Percentiles rank a stretch among this genome's conserved stretches.
Evolutionary conservation across 495 filamentous ascomycete species (phyloP).

Genomic region (Penicillium bovifimosum): DNA sequence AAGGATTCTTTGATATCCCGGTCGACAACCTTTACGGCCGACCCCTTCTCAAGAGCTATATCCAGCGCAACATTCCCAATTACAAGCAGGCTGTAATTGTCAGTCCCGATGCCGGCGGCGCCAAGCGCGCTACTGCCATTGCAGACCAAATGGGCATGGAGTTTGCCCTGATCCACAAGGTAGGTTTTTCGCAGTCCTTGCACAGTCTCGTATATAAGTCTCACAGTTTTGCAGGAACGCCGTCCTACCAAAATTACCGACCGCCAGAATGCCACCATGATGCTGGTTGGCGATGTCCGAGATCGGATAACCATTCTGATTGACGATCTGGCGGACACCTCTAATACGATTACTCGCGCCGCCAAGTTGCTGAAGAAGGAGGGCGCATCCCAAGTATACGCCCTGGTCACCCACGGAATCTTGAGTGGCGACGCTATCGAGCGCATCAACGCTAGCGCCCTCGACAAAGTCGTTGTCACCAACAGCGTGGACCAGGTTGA

Average conservation of each 20-base stretch:
- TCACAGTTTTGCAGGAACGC: slow-evolving; percentile 61
- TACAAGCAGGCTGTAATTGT: slow-evolving; percentile 87
- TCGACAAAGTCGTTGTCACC: slow-evolving; percentile 90
- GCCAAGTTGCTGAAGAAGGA: slow-evolving; percentile 96
- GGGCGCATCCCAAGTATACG: slow-evolving; percentile 81
- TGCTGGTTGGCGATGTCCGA: slow-evolving; percentile 87
- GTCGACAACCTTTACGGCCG: slow-evolving; percentile 95
- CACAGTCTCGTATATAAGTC: background rate
- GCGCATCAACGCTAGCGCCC: slow-evolving; percentile 80
- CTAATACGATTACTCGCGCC: slow-evolving; percentile 91
- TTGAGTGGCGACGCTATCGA: slow-evolving; percentile 92
- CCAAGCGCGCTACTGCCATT: slow-evolving; percentile 94
- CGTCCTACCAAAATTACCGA: slow-evolving; percentile 91
- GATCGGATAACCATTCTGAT: slow-evolving; percentile 80
- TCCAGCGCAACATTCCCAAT: slow-evolving; percentile 79
- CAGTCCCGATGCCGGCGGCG: slow-evolving; percentile 92
- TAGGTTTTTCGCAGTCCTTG: slow-evolving; percentile 35
- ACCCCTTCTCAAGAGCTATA: slow-evolving; percentile 83
- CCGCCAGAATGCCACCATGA: slow-evolving; percentile 96
- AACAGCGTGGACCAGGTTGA: slow-evolving; percentile 91
- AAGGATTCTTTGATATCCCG: slow-evolving; percentile 97
- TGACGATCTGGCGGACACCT: slow-evolving; percentile 93
- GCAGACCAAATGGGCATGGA: slow-evolving; percentile 88
- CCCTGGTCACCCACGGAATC: slow-evolving; percentile 89
- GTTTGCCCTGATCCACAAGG: slow-evolving; percentile 98